Base-by-base conservation (phyloP, 345 rosid genomes). In the Salix brachista region DNA sequence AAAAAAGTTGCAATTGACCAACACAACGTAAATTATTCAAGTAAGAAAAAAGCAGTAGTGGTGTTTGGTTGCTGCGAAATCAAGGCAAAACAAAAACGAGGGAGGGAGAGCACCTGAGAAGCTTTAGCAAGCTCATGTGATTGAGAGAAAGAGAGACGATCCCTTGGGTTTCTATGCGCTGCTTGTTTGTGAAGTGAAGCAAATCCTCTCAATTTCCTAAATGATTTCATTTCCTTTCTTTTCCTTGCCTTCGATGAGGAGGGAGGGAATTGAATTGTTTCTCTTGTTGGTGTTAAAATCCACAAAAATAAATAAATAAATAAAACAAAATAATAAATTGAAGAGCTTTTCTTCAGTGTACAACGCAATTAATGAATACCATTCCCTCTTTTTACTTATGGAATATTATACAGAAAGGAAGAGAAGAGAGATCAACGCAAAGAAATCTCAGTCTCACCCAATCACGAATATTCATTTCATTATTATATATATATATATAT, bases 111-210 rank as follows among this genome's bases (percentile, higher is more conserved):
- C 4, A 92, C 98, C 97, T 83, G 91, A 78, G 92, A 86, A 60
- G 96, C 97, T 67, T 83, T 89, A 72, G 88, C 86, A 12, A 95
- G 91, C 84, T 95, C 97, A 78, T 91, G 92, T 48, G 83, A 74
- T 71, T 85, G 93, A 72, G 84, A 79, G 28, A 78, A 67, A 82
- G 88, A 78, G 62, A 80, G 86, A 76, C 72, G 85, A 86, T 91
- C 91, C 78, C 86, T 75, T 60, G 84, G 84, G 74, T 84, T 84
- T 52, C 79, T 84, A 75, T 80, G 86, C 1, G 82, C 92, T 13
- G 71, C 87, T 66, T 87, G 91, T 79, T 76, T 88, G 77, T 89
- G 89, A 76, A 84, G 85, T 28, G 86, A 83, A 36, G 87, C 82
- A 39, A 89, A 75, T 5, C 91, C 96, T 78, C 95, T 88, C 70